Base-by-base conservation (phyloP, 176 grass and related monocot genomes). In the Carex kokanica region DNA sequence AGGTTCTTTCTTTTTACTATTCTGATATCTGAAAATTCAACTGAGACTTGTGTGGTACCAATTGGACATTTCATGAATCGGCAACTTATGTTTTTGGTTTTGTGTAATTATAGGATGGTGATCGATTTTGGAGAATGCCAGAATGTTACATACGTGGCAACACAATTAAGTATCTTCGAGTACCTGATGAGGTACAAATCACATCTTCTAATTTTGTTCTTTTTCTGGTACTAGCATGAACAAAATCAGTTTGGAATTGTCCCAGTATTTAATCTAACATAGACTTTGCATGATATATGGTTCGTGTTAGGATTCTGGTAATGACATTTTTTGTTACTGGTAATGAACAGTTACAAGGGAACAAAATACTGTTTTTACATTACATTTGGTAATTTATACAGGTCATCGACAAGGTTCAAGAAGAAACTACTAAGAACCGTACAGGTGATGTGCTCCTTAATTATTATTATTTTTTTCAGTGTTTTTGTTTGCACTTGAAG, bases 391-490 rank as follows among this genome's bases (percentile, higher is more conserved):
- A 24, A 56, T 78, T 75, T 21, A 6, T 83, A 12, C 73, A 99
- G 97, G 97, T 99, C 23, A 99, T 99, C 64, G 97, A 99, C 83
- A 99, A 99, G 68, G 97, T 99, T 81, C 97, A 99, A 89, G 97
- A 99, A 86, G 96, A 99, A 89, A 99, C 93, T 81, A 88, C 91
- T 27, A 99, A 93, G 81, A 99, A 86, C 34, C 91, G 97, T 83
- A 77, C 89, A 92, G 97, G 97, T 99, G 63, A 73, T 36, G 60
- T 80, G 45, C 0, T 65, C 34, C 54, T 55, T 15, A 16, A 45
- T 61, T 18, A n/a, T 32, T 54, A 23, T 24, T 51, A 27, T 27
- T 3, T 8, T 27, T 52, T 31, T 55, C 7, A 43, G 8, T 77
- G 6, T 2, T 77, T 77, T 77, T 54, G 6, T 5, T 77, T 77